phyloP scores from a whole-genome alignment of 768 basidiomycete genomes.

The Leccinum incarnatum region DNA sequence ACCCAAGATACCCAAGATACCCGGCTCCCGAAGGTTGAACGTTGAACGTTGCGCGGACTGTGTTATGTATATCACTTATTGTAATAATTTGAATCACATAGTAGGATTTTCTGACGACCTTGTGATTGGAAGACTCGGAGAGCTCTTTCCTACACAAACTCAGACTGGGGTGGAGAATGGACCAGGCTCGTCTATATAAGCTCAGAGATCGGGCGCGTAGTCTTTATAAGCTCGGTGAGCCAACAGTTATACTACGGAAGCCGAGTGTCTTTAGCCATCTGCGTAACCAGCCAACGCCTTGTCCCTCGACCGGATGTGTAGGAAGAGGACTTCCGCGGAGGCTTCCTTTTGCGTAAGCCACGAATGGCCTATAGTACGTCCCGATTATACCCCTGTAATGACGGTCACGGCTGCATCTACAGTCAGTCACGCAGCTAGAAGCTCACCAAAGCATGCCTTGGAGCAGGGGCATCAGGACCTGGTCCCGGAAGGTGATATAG shows the following conservation, averaged over 20 bases:
- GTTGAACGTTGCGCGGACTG: no score
- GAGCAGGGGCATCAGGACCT: slow-evolving; percentile 62
- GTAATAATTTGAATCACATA: not conserved
- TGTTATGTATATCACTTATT: not conserved
- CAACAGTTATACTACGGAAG: slow-evolving; percentile 27
- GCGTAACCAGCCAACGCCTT: slow-evolving; percentile 31
- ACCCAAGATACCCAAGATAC: not conserved
- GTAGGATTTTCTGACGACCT: not conserved
- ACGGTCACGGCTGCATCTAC: not conserved
- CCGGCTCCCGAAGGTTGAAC: not conserved
- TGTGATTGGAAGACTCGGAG: not conserved
- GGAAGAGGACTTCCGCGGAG: slow-evolving; percentile 12
- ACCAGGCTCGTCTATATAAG: not conserved
- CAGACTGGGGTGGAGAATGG: not conserved
- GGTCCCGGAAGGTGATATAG: slow-evolving; percentile 68
- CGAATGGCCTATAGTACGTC: slow-evolving; percentile 31
- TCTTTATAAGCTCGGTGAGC: slow-evolving; percentile 22
- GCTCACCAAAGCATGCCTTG: slow-evolving; percentile 68
- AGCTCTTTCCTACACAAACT: not conserved
- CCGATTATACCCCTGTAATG: slow-evolving; percentile 29
- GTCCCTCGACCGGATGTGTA: slow-evolving; percentile 25
- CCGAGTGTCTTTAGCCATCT: slow-evolving; percentile 29
- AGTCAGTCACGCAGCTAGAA: not conserved
- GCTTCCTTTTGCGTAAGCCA: slow-evolving; percentile 21
- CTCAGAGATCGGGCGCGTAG: not conserved